phyloP scores from a whole-genome alignment of 225 moss, liverwort and hornwort genomes.

The Pseudisothecium myosuroides region DNA sequence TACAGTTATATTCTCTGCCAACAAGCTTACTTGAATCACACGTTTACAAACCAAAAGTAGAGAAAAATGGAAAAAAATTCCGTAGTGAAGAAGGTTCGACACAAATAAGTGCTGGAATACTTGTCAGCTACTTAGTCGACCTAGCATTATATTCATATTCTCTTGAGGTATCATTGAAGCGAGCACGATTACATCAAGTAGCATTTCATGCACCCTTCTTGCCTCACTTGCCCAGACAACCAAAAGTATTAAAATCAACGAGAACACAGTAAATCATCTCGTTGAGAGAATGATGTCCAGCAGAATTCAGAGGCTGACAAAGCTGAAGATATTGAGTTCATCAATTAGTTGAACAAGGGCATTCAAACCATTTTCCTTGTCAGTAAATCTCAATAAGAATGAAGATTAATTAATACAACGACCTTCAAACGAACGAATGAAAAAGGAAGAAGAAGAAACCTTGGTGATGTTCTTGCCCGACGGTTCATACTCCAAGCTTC shows the following conservation, averaged over 20 bases:
- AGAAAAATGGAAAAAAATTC: background rate
- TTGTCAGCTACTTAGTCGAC: background rate
- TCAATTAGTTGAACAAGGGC: background rate
- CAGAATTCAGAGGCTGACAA: background rate
- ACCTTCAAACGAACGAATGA: background rate
- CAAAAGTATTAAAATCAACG: background rate
- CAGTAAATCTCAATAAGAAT: background rate
- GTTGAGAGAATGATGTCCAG: background rate
- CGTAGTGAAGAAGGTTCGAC: background rate
- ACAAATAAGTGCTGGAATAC: background rate
- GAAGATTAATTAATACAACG: background rate
- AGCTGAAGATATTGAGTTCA: background rate
- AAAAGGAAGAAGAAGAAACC: conserved; percentile 8
- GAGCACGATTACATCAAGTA: background rate
- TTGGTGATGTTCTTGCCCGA: conserved; percentile 69
- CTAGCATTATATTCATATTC: background rate
- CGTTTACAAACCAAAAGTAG: background rate
- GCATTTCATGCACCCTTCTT: background rate
- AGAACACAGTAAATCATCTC: background rate
- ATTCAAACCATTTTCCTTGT: background rate
- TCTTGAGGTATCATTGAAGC: background rate
- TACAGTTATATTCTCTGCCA: background rate
- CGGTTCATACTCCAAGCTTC: conserved; percentile 59
- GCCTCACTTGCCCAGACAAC: background rate
- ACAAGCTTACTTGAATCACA: background rate